A percentile compares a stretch with the other conserved stretches of the same genome.
phyloP scores from a whole-genome alignment of 1,284 basidiomycete species.

The Naganishia sp. region DNA sequence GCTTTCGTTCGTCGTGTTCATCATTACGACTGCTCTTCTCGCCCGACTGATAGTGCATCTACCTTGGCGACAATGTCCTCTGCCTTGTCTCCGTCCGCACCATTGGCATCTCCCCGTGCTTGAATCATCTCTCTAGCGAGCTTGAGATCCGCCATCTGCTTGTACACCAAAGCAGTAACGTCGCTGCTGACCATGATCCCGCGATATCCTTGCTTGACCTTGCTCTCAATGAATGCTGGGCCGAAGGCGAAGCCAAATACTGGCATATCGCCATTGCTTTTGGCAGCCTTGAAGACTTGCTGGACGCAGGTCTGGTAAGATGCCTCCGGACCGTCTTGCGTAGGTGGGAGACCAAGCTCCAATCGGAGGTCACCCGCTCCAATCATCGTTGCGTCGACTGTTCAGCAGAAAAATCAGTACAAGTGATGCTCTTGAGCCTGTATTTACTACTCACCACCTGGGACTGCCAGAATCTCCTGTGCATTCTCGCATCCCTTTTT shows the following conservation, averaged over 20 bases:
- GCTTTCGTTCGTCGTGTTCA: no score
- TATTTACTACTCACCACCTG: constrained; percentile 32
- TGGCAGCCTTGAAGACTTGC: constrained; percentile 31
- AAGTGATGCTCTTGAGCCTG: background rate
- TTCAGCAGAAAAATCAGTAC: background rate
- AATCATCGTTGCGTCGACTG: constrained; percentile 36
- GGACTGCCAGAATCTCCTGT: constrained; percentile 38
- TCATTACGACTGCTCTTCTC: background rate
- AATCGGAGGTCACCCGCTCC: constrained; percentile 34
- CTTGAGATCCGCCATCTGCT: constrained; percentile 28
- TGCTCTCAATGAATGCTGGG: constrained; percentile 27
- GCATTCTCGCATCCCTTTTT: constrained; percentile 38
- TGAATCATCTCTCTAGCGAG: constrained; percentile 24
- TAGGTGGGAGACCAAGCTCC: constrained; percentile 34
- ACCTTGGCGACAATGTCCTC: constrained; percentile 7
- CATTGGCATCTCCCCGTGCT: background rate
- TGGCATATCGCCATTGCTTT: constrained; percentile 30
- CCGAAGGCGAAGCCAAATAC: constrained; percentile 33
- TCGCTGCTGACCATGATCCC: constrained; percentile 32
- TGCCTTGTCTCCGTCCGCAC: no score
- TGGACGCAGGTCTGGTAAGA: constrained; percentile 29
- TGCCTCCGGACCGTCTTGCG: constrained; percentile 35
- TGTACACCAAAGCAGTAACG: constrained; percentile 21
- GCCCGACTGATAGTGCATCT: constrained; percentile 6
- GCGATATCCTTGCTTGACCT: constrained; percentile 34